Percentiles rank a stretch among this genome's conserved stretches.
phyloP scores from a whole-genome alignment of 2,329 filamentous ascomycete species.

The Exutisphaerella laricina region DNA sequence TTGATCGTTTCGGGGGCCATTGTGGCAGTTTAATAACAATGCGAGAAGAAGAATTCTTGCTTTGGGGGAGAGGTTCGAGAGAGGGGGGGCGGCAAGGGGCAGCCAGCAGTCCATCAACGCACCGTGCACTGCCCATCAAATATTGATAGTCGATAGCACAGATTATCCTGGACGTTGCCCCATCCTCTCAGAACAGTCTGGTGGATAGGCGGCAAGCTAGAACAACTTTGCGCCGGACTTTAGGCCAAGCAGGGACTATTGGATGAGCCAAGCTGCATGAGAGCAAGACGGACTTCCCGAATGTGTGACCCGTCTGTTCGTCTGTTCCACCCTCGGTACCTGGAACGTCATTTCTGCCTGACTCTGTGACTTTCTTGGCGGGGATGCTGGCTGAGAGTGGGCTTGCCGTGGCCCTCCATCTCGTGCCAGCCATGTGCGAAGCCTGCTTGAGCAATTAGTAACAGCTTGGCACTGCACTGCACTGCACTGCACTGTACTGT shows the following conservation, averaged over 20 bases:
- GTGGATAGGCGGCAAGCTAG: neutral
- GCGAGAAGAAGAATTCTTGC: neutral
- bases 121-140: neutral
- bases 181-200: neutral
- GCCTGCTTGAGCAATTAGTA: too few relatives aligned
- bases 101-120: neutral
- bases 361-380: neutral
- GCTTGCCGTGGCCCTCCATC: neutral
- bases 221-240: neutral
- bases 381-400: too few relatives aligned
- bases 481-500: too few relatives aligned
- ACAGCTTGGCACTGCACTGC: too few relatives aligned
- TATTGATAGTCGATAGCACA: neutral
- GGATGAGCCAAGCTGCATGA: conserved; percentile 1
- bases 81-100: too few relatives aligned
- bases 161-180: neutral
- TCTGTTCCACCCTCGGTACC: neutral
- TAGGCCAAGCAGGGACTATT: conserved; percentile 3
- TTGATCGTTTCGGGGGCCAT: too few relatives aligned
- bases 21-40: too few relatives aligned
- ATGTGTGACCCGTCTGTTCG: neutral
- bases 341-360: neutral
- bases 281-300: neutral
- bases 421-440: neutral
- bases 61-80: too few relatives aligned